These are phyloP conservation scores for Mycena citricolor DNA, from an alignment of 1,284 basidiomycete genomes.

Conservation along the genomic window DNA sequence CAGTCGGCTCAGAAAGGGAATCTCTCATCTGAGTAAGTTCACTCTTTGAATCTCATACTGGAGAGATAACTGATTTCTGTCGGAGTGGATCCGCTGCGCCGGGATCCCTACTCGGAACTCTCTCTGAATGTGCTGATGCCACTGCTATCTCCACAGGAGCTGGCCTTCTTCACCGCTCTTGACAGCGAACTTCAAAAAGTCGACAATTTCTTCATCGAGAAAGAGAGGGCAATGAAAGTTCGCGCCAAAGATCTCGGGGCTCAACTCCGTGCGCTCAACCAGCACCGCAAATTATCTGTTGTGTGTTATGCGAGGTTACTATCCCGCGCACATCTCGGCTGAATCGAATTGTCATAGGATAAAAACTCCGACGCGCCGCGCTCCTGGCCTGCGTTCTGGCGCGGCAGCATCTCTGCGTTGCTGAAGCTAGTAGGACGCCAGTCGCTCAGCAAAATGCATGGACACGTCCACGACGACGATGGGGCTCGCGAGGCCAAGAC, in stretches of 20 bases:
- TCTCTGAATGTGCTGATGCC: slow-evolving; percentile 39
- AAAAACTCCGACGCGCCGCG: no score
- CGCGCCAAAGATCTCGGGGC: slow-evolving; percentile 53
- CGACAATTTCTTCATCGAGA: slow-evolving; percentile 76
- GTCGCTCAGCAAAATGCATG: no score
- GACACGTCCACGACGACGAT: no score
- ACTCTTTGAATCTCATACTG: neutral
- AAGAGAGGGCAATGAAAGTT: slow-evolving; percentile 67
- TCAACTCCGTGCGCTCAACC: slow-evolving; percentile 74
- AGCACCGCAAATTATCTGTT: slow-evolving; percentile 68
- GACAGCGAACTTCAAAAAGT: slow-evolving; percentile 80
- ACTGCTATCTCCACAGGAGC: slow-evolving; percentile 59
- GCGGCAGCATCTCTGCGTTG: no score
- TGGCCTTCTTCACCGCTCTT: slow-evolving; percentile 72
- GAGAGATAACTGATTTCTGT: neutral
- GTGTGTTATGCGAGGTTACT: no score
- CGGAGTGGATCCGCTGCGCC: slow-evolving; percentile 15
- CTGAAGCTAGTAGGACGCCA: no score
- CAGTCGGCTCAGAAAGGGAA: slow-evolving; percentile 10
- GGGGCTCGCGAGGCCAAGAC: no score
- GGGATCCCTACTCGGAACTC: slow-evolving; percentile 19
- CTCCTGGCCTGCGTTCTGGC: no score
- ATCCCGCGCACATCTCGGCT: no score
- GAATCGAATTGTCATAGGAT: no score
- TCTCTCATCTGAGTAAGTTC: slow-evolving; percentile 9